Evolutionary conservation across 2,329 filamentous ascomycete species (phyloP), one percentile per base, ranked within the genome.

Genomic region (Aspergillus viridinutans): DNA sequence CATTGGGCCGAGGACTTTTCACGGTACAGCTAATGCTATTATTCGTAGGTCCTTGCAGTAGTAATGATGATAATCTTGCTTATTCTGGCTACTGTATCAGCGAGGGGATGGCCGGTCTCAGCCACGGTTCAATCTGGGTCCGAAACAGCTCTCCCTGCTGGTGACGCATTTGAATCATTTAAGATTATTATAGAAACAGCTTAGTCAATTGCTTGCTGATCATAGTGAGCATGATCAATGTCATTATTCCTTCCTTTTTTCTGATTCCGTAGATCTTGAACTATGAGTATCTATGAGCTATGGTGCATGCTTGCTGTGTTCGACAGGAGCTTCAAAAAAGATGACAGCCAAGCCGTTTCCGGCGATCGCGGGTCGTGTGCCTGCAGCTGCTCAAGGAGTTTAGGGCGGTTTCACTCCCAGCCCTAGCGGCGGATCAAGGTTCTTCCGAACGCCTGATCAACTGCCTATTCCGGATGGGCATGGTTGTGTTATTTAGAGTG

Each of bases 341-440:
- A 12, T 3, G 23, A 14, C 23, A 23, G 32, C 48, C 45, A 26
- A 53, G 54, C 49, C 54, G 57, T 59, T 59, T 59, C 57, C 57
- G 57, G 57, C 49, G 49, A 59, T 54, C 49, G 17, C 14, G 51
- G 52, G 32, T 57, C 45, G 51, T 53, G 55, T 54, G 51, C 51
- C 55, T 57, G 55, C 51, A 57, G 55, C 51, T 50, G 50, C 43
- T 12, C 26, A 28, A 53, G 10, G 51, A n/a, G 29, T 23, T 38
- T n/a, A 38, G 21, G 25, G 32, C 32, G 32, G 50, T 52, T 38
- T 23, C 38, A 4, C 14, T 43, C 21, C 21, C 21, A 26, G 43
- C 43, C 43, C 43, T 47, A 47, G 9, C 43, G 3, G 42, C 42
- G 43, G 21, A 23, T 26, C 21, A 47, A 14, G 1, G 12, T 47